phyloP scores from a whole-genome alignment of 208 protist genomes.

The Acanthamoeba rhysodes region DNA sequence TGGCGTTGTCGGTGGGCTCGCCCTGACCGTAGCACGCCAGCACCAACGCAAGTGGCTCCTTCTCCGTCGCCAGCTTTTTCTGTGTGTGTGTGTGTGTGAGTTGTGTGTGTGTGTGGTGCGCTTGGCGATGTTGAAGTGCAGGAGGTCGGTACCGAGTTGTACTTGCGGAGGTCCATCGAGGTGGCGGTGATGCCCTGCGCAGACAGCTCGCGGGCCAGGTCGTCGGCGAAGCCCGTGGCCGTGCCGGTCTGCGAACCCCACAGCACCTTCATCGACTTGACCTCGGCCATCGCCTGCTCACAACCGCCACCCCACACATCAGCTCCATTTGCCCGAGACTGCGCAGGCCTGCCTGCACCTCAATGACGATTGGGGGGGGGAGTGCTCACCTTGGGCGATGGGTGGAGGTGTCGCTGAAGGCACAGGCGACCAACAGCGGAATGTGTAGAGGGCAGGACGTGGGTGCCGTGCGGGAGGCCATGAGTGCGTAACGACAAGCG shows the following conservation, averaged over 20 bases:
- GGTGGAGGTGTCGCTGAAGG: not conserved
- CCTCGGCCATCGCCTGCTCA: not conserved
- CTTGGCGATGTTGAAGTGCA: not conserved
- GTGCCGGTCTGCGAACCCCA: conserved; percentile 72
- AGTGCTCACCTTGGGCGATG: not conserved
- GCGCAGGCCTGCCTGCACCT: not conserved
- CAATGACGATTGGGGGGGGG: not conserved
- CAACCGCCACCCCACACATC: not conserved
- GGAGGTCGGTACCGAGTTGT: conserved; percentile 46
- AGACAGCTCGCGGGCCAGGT: conserved; percentile 23
- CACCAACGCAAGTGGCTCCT: conserved; percentile 85
- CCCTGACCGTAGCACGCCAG: conserved; percentile 92
- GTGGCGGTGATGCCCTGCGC: conserved; percentile 16
- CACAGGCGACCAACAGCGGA: not conserved
- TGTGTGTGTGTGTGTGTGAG: not conserved
- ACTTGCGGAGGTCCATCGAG: conserved; percentile 16
- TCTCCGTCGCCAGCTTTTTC: conserved; percentile 36
- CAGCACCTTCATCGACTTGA: conserved; percentile 57
- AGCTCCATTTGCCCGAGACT: no score
- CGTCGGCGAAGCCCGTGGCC: conserved; percentile 43
- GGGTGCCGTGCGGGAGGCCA: not conserved
- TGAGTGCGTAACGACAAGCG: no score
- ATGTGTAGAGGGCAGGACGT: not conserved
- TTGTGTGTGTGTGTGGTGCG: no score
- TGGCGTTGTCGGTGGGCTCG: conserved; percentile 92